Base-by-base conservation (phyloP, 208 protist species). In the Tritrichomonas musculus region DNA sequence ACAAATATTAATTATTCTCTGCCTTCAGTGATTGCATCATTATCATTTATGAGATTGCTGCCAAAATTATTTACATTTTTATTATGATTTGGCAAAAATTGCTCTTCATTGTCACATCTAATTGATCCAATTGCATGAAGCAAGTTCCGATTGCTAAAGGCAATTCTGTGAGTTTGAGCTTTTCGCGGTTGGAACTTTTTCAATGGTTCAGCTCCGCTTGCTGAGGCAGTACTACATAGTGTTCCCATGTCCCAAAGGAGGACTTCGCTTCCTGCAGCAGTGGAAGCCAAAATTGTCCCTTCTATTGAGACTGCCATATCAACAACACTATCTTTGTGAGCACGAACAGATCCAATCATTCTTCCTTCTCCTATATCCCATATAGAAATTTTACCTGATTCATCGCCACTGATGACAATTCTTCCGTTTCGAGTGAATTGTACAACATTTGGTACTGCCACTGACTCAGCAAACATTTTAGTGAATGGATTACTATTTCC, bases 361-460 rank as follows among this genome's bases (percentile, higher is more conserved):
- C 47, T 53, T 22, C 77, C 77, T 88, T 88, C 77, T n/a, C 25
- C 41, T 0, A 88, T n/a, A 17, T 88, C 77, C 77, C 77, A 88
- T 27, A 47, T 33, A 22, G 77, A 53, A 20, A 88, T 88, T 60
- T 44, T 47, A 20, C 77, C 77, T 17, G 77, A 53, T 33, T 88
- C 77, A 88, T 88, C 77, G 22, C 77, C 77, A 57, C 41, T 55
- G 8, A 88, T 20, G 5, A 88, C 4, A 49, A 88, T 33, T 57
- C 47, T 88, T 36, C 77, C 77, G 17, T 88, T 88, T 47, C 77
- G 9, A 53, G 77, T 88, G 77, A 88, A 88, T 20, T 88, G 77
- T 27, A 88, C 41, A 36, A 44, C 44, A 44, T 47, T 53, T n/a
- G 77, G 77, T 27, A 88, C 77, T 39, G 33, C 47, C 20, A 88